These are phyloP conservation scores for Cordyceps fumosorosea DNA, from an alignment of 2,329 filamentous ascomycete species.

Conservation along the genomic window DNA sequence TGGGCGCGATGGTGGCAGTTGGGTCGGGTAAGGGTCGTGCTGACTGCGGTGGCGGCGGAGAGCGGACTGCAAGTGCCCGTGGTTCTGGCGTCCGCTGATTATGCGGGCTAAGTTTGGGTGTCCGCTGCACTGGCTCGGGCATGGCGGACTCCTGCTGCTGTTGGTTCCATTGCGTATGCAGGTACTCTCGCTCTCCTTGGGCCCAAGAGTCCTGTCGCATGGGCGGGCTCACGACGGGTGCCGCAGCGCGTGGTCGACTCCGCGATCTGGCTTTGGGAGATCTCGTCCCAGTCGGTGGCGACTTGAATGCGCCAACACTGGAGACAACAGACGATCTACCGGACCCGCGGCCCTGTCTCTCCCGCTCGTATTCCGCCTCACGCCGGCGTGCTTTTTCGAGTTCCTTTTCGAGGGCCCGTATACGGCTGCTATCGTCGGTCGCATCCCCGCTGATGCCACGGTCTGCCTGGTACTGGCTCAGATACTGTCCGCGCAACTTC, in stretches of 20 bases:
- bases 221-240: conserved; percentile 32
- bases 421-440: conserved; percentile 52
- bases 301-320: background rate
- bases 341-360: conserved; percentile 44
- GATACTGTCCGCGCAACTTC: conserved; percentile 71
- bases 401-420: conserved; percentile 74
- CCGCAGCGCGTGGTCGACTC: conserved; percentile 28
- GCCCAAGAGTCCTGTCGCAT: conserved; percentile 59
- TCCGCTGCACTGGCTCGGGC: conserved; percentile 19
- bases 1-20: conserved; percentile 17
- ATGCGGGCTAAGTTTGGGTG: conserved; percentile 10
- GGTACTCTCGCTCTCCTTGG: conserved; percentile 56
- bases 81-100: conserved; percentile 11
- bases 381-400: conserved; percentile 55
- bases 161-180: conserved; percentile 47
- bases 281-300: conserved; percentile 1
- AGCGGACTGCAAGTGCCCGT: conserved; percentile 12
- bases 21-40: conserved; percentile 40
- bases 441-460: conserved; percentile 39
- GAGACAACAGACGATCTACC: conserved; percentile 1
- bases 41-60: conserved; percentile 21
- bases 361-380: conserved; percentile 55
- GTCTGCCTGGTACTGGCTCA: conserved; percentile 80
- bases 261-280: conserved; percentile 32
- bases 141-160: conserved; percentile 31